Percentiles rank a stretch among this genome's conserved stretches.
Evolutionary conservation across 495 filamentous ascomycete species (phyloP).

Genomic region (Neurospora sp.): DNA sequence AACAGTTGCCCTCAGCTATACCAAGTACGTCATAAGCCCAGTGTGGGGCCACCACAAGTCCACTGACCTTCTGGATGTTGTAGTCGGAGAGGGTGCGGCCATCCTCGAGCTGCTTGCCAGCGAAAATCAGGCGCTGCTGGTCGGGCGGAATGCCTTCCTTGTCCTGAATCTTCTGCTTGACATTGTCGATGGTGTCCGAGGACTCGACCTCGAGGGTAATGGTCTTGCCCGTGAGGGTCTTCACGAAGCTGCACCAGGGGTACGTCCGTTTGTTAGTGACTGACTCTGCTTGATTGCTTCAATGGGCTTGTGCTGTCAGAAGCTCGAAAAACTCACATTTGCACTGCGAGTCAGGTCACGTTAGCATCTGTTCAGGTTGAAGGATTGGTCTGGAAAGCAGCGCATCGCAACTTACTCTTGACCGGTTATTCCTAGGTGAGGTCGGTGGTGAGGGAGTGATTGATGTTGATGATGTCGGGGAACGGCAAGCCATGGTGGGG

Average conservation of each 20-base stretch:
- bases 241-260: slow-evolving; percentile 66
- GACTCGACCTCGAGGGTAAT: slow-evolving; percentile 99
- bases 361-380: slow-evolving; percentile 6
- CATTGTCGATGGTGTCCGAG: slow-evolving; percentile 97
- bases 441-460: slow-evolving; percentile 6
- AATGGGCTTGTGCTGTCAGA: background rate
- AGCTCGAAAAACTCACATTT: slow-evolving; percentile 52
- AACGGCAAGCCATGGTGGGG: slow-evolving; percentile 19
- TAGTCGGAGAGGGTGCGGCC: slow-evolving; percentile 97
- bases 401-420: slow-evolving; percentile 27
- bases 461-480: slow-evolving; percentile 18
- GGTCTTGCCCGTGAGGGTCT: slow-evolving; percentile 98
- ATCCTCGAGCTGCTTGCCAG: slow-evolving; percentile 99
- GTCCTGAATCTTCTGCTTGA: slow-evolving; percentile 96
- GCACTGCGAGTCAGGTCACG: slow-evolving; percentile 46
- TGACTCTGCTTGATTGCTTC: slow-evolving; percentile 8
- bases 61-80: slow-evolving; percentile 97
- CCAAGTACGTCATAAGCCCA: background rate
- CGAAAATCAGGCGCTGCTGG: slow-evolving; percentile 99
- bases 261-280: slow-evolving; percentile 27
- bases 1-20: background rate
- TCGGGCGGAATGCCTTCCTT: slow-evolving; percentile 99
- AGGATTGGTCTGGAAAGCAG: background rate
- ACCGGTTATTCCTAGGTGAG: slow-evolving; percentile 21
- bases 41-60: background rate